Conservation (phyloP, 257 asterid genomes). For the Pogostemon cablin region DNA sequence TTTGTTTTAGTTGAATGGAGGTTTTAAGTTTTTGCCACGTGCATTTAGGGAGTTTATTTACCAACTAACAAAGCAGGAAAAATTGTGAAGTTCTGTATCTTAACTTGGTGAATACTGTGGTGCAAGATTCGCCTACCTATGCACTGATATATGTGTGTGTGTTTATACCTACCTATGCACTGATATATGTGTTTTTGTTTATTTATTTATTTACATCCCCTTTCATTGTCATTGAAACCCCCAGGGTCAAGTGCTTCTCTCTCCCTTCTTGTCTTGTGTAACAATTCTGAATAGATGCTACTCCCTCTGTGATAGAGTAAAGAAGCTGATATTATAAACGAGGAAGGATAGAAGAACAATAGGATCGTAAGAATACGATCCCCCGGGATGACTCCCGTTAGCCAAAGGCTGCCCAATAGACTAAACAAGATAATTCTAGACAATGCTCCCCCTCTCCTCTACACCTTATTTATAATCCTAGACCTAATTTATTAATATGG, state of each 20-base stretch:
- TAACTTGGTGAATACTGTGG: not conserved
- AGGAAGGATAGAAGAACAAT: too few relatives aligned
- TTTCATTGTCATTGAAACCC: not conserved
- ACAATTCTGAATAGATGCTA: not conserved
- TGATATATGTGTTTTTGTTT: not conserved
- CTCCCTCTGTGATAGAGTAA: too few relatives aligned
- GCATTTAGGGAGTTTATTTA: not conserved
- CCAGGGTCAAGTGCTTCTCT: slow-evolving; percentile 13
- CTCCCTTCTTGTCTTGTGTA: not conserved
- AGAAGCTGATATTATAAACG: too few relatives aligned
- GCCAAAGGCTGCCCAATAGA: too few relatives aligned
- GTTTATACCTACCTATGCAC: not conserved
- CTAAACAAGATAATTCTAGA: too few relatives aligned
- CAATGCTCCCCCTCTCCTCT: too few relatives aligned
- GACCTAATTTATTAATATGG: too few relatives aligned
- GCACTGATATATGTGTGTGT: not conserved
- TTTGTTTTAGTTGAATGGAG: slow-evolving; percentile 20
- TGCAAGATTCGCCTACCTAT: slow-evolving; percentile 12
- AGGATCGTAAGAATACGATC: too few relatives aligned
- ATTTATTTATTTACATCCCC: not conserved
- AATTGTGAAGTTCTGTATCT: slow-evolving; percentile 8
- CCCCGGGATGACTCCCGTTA: too few relatives aligned
- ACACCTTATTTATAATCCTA: too few relatives aligned
- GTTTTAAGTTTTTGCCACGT: slow-evolving; percentile 25
- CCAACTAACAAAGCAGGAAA: slow-evolving; percentile 1